These are phyloP conservation scores for Leptographium galeiforme DNA, from an alignment of 2,329 filamentous ascomycete genomes.

Conservation along the genomic window DNA sequence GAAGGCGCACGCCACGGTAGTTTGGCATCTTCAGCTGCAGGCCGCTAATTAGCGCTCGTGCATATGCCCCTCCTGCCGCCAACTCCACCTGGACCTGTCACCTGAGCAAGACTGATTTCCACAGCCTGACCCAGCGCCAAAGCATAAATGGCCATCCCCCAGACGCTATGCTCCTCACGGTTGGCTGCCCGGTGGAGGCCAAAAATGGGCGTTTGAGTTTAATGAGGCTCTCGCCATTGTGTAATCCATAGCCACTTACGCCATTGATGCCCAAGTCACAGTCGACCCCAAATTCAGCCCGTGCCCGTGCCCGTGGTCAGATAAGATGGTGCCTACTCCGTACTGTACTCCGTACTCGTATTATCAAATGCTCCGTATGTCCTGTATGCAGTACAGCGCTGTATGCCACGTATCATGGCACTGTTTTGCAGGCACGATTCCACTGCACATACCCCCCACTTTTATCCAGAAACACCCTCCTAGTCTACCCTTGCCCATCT, in stretches of 20 bases:
- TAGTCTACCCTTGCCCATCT: neutral
- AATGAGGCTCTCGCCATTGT: too few species aligned
- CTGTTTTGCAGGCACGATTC: neutral
- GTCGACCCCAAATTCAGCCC: neutral
- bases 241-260: neutral
- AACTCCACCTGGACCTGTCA: too few species aligned
- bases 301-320: neutral
- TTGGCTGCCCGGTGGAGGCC: too few species aligned
- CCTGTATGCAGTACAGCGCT: neutral
- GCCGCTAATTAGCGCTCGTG: neutral
- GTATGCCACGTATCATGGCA: neutral
- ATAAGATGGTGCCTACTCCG: too few species aligned
- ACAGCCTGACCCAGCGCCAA: too few species aligned
- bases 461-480: neutral
- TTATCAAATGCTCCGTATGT: neutral
- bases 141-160: too few species aligned
- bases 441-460: slow-evolving; percentile 1
- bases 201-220: too few species aligned
- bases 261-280: neutral
- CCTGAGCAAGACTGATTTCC: too few species aligned
- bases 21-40: neutral
- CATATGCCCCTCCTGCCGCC: neutral
- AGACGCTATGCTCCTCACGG: too few species aligned
- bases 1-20: neutral
- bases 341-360: neutral